phyloP scores from a whole-genome alignment of 2,329 filamentous ascomycete species.

The Xylaria sp. region DNA sequence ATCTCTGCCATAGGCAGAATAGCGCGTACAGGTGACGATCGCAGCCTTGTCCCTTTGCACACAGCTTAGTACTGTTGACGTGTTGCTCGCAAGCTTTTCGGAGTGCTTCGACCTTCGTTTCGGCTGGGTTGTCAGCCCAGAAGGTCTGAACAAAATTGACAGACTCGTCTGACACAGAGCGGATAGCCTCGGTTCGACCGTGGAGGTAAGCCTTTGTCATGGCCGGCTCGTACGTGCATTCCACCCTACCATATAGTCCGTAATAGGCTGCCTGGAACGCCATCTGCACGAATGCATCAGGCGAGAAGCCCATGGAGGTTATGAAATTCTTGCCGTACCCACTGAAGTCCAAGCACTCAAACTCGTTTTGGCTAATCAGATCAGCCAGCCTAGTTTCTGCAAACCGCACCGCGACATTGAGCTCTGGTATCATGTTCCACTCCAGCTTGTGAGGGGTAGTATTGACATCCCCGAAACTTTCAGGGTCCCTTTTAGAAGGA shows the following conservation, averaged over 20 bases:
- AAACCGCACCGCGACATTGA: constrained; percentile 91
- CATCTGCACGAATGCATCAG: constrained; percentile 98
- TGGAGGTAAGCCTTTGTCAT: constrained; percentile 98
- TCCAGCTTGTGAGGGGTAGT: constrained; percentile 96
- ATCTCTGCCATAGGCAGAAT: constrained; percentile 94
- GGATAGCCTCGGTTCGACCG: constrained; percentile 92
- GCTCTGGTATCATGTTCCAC: constrained; percentile 96
- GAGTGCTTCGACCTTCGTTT: constrained; percentile 86
- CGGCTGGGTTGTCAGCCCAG: constrained; percentile 88
- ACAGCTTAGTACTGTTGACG: constrained; percentile 80
- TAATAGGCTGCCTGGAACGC: constrained; percentile 99
- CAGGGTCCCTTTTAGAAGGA: constrained; percentile 89
- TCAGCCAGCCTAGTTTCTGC: constrained; percentile 95
- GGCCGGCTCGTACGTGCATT: constrained; percentile 96
- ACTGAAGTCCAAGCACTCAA: constrained; percentile 87
- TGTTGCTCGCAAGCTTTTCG: constrained; percentile 87
- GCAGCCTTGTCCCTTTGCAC: constrained; percentile 89
- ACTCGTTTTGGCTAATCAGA: constrained; percentile 96
- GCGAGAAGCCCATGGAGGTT: constrained; percentile 95
- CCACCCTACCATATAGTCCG: constrained; percentile 90
- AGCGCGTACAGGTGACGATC: constrained; percentile 95
- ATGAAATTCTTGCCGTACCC: constrained; percentile 98
- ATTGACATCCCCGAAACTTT: constrained; percentile 91
- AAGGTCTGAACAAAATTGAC: constrained; percentile 93
- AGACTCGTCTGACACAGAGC: constrained; percentile 84